Evolutionary conservation across 129 eudicot genomes (phyloP).

Genomic region (sunflower (Helianthus annuus)): HanXRQr2.0-SUNRISE NC_035439.2:14956293-14956792

Average conservation of each 20-base stretch:
- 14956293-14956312: too few relatives aligned
- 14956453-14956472: constrained; percentile 88
- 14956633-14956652: not conserved
- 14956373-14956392: constrained; percentile 1
- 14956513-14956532: constrained; percentile 65
- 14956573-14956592: not conserved
- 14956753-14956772: too few relatives aligned
- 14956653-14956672: too few relatives aligned
- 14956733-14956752: too few relatives aligned
- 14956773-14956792: too few relatives aligned
- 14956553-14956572: constrained; percentile 66
- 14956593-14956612: too few relatives aligned
- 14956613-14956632: not conserved
- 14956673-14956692: too few relatives aligned
- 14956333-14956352: not conserved
- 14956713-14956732: too few relatives aligned
- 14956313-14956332: too few relatives aligned
- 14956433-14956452: constrained; percentile 48
- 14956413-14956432: constrained; percentile 49
- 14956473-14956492: constrained; percentile 54
- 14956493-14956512: constrained; percentile 54
- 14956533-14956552: constrained; percentile 69
- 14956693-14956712: too few relatives aligned
- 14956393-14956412: constrained; percentile 45
- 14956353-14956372: not conserved